Evolutionary conservation across 805 yeast species (phyloP), one percentile per base, ranked within the genome.

Genomic region (Lipomyces yamanashiensis): DNA sequence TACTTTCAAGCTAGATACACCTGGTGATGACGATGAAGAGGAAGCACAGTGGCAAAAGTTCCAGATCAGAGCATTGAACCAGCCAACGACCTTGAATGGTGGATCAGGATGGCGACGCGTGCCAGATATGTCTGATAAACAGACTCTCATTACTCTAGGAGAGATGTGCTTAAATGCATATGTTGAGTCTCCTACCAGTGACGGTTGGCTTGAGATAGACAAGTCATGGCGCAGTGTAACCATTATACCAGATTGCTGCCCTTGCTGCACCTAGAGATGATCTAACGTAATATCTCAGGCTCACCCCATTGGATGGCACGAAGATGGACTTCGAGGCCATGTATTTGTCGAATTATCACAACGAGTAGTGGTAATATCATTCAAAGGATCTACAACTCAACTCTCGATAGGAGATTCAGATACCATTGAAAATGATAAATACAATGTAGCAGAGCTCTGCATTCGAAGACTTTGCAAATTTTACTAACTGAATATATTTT

Each of bases 371-470:
- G 88, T 95, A 1, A 83, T 95, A 37, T 85, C 96, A 0, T 80
- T 91, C 62, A 95, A 95, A 74, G 99, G 99, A 1, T 93, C 99
- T 0, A 85, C 92, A 55, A 96, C 98, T 0, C 89, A 92, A 0
- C 85, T 87, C 3, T 72, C 87, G 12, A 76, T 74, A 56, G 68
- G 69, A 37, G 79, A 78, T 74, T 84, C 71, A 0, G 97, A 88
- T 56, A 93, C 98, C 0, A 87, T 89, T 0, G 84, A 81, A 0
- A 86, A 85, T 63, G 99, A 95, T 74, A 91, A 90, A 74, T 75
- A 82, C 36, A 95, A 93, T 74, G 68, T 65, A 21, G 40, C 39
- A 37, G 3, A 23, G 13, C 49, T n/a, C 12, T 21, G 7, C 9
- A 12, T 2, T 19, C 1, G 34, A 13, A 13, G 43, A 34, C 17